Base-by-base conservation (phyloP, 352 stramenopile species). In the Globisporangium carolinianum region DNA sequence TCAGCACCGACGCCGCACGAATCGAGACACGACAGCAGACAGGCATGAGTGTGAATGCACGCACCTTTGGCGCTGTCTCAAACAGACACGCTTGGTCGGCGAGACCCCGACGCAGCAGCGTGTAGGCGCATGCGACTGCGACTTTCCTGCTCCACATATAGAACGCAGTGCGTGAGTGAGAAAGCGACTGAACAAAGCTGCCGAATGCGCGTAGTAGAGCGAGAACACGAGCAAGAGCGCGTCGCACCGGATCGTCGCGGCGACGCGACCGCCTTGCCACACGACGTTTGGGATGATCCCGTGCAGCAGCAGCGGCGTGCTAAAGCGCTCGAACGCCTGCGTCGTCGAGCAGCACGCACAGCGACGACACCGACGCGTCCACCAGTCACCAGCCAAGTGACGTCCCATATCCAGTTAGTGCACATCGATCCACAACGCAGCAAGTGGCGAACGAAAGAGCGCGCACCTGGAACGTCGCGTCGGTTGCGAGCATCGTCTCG, bases 251-350 rank as follows among this genome's bases (percentile, higher is more conserved):
- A 96, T 89, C 9, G 86, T 95, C 41, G 85, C 81, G 47, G 89
- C 86, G 15, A 96, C 85, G 47, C 86, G 79, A 17, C 87, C 89
- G 24, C 79, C 88, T 58, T 81, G 79, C 87, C 89, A 97, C 32
- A 95, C 84, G 41, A 96, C 89, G 69, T 96, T 97, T 10, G 89
- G 87, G 24, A 91, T 81, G 46, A 97, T 89, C 47, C 75, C 73
- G 50, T 91, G 85, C 43, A 88, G 65, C 24, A 97, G 57, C 18
- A 95, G 55, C 24, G 60, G 11, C 12, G 67, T 68, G 47, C 69
- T 86, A 58, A 82, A 91, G 12, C 75, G 68, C 54, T 80, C 73
- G 52, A 94, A 87, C 0, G 79, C 61, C 84, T 94, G 47, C 6
- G 11, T 47, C 24, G 1, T 0, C 53, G 5, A 39, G 6, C 38